Base-by-base conservation (phyloP, 2,329 filamentous ascomycete genomes). In the Curvularia eragrostidis region DNA sequence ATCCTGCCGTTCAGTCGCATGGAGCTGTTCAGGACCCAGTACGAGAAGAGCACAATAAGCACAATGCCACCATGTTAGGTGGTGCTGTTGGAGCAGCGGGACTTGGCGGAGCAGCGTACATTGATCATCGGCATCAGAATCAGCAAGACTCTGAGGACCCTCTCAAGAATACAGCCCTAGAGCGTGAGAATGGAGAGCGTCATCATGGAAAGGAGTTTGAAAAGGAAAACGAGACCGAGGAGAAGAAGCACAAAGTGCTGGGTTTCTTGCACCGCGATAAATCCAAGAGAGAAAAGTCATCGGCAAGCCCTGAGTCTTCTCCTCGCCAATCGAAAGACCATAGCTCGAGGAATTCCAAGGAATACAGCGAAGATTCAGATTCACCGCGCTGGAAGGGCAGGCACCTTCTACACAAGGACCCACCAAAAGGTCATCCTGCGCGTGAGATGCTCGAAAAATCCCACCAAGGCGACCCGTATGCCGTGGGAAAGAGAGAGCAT, bases 191-290 rank as follows among this genome's bases (percentile, higher is more conserved):
- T 49, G 66, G 63, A 53, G 55, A 46, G 34, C 50, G 36, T 39
- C 32, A 69, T 48, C 55, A 47, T 9, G 65, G 66, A 19, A 62
- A 67, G 10, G 56, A 67, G 34, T 52, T 54, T 8, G 56, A 52
- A 3, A 58, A 63, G 49, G 55, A 74, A 46, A 66, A 73, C 24
- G 64, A 70, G 21, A 63, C 54, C 21, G 62, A 56, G 44, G 75
- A 76, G 63, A 68, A 76, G 59, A 78, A 77, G 53, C 72, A 77
- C 46, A 63, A 68, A 32, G 61, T 80, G 10, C 64, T 79, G 23
- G 72, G 76, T 19, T 79, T 80, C 63, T 60, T 79, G 28, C 76
- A 78, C 58, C 72, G 75, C n/a, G 73, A 78, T 62, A 79, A 79
- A 65, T 71, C 77, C 56, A 72, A 75, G 58, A 76, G 76, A 48